Evolutionary conservation across 225 moss, liverwort and hornwort genomes (phyloP), one percentile per base, ranked within the genome.

Genomic region (Bryum argenteum): DNA sequence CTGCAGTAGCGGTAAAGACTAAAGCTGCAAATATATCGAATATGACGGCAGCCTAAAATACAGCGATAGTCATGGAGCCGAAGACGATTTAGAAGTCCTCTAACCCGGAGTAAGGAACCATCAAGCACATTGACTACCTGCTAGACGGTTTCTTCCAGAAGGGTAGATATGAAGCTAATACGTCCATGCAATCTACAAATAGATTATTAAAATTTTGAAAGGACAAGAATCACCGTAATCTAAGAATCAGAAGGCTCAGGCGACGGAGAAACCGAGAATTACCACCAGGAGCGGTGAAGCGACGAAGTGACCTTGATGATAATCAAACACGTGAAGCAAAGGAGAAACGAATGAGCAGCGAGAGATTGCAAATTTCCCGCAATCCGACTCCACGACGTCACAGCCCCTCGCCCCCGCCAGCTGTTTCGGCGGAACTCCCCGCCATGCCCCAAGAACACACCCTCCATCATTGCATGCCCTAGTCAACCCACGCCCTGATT

Each of bases 251-350:
- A 7, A 7, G 16, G 24, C 56, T 22, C 23, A 24, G 12, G 1
- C 12, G 23, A 22, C 24, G 56, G 48, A 15, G 48, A 17, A 48
- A 33, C 33, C 53, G 26, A 56, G 12, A 83, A 84, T 17, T 88
- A 97, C 97, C 97, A 98, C 97, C 97, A 98, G n/a, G 97, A 94
- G 69, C 89, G 65, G 66, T 76, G 37, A 76, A 83, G 84, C 67
- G 87, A 89, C 71, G 82, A 82, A 57, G 91, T 84, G 54, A 94
- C 76, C 78, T 98, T 98, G 2, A 86, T 81, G 70, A 98, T 87
- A 58, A 98, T 60, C 77, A 98, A 78, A 58, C 74, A 71, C 20
- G 97, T 83, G 80, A 98, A 98, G 65, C 83, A 80, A 26, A 98
- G 87, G 66, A 98, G 73, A 20, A 85, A 88, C 61, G 58, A 76